Evolutionary conservation across 1,284 basidiomycete species (phyloP).

Genomic region (Abortiporus biennis): DNA sequence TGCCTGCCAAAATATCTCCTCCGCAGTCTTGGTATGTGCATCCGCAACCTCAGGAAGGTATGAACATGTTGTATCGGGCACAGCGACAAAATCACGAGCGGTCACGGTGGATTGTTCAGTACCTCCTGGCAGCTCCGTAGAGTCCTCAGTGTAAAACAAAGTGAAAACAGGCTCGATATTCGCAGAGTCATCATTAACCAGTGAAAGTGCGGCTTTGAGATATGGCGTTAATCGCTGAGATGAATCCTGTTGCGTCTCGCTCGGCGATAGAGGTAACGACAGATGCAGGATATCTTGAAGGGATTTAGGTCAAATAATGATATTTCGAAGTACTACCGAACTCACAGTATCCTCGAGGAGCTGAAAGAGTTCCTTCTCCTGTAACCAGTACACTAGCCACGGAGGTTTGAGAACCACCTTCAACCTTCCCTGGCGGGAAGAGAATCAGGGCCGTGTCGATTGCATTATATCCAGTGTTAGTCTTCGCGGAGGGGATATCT

Average conservation of each 20-base stretch:
- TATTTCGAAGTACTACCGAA: slow-evolving; percentile 6
- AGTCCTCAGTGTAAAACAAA: slow-evolving; percentile 46
- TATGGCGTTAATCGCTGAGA: slow-evolving; percentile 50
- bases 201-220: slow-evolving; percentile 40
- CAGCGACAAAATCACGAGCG: slow-evolving; percentile 26
- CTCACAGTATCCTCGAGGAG: slow-evolving; percentile 81
- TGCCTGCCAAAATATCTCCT: slow-evolving; percentile 56
- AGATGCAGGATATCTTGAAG: slow-evolving; percentile 57
- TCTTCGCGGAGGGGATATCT: slow-evolving; percentile 7
- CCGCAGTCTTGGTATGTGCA: slow-evolving; percentile 49
- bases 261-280: slow-evolving; percentile 36
- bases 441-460: slow-evolving; percentile 74
- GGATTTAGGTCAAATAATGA: slow-evolving; percentile 6
- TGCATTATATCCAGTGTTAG: slow-evolving; percentile 20
- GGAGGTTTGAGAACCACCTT: slow-evolving; percentile 36
- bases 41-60: slow-evolving; percentile 54
- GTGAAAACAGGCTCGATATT: slow-evolving; percentile 41
- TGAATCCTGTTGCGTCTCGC: slow-evolving; percentile 31
- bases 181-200: slow-evolving; percentile 18
- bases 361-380: slow-evolving; percentile 81
- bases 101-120: no score
- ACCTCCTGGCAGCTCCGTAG: slow-evolving; percentile 7
- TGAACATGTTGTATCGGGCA: slow-evolving; percentile 32
- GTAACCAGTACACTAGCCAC: slow-evolving; percentile 71
- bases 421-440: slow-evolving; percentile 69